phyloP scores from a whole-genome alignment of 768 basidiomycete genomes.

The Psilocybe azurescens region DNA sequence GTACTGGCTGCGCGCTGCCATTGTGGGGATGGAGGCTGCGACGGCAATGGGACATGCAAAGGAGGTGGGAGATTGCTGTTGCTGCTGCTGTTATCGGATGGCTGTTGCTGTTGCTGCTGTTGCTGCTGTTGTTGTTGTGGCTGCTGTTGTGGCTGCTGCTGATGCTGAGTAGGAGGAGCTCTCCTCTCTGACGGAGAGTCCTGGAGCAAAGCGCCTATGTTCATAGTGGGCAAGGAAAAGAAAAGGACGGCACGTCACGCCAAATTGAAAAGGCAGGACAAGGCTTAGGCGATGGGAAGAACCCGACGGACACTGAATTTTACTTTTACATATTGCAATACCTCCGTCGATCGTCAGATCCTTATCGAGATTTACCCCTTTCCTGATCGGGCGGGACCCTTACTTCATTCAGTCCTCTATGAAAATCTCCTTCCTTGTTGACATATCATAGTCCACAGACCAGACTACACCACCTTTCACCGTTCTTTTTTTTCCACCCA shows the following conservation, averaged over 20 bases:
- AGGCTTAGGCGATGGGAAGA: conserved; percentile 16
- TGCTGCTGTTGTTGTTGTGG: too few species aligned
- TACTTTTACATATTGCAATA: conserved; percentile 14
- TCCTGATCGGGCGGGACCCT: neutral
- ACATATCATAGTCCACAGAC: too few species aligned
- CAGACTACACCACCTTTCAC: too few species aligned
- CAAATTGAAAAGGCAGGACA: too few species aligned
- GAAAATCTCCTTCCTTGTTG: too few species aligned
- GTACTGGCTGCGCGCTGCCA: neutral
- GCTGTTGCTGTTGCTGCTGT: too few species aligned
- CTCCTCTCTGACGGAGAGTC: conserved; percentile 66
- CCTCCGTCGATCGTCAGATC: conserved; percentile 28
- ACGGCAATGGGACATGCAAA: neutral
- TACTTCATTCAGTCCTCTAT: too few species aligned
- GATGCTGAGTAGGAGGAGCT: neutral
- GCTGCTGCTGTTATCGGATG: neutral
- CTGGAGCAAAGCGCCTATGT: conserved; percentile 71
- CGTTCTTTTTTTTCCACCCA: too few species aligned
- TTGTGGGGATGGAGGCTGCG: conserved; percentile 4
- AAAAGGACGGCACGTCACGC: neutral
- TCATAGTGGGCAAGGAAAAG: conserved; percentile 45
- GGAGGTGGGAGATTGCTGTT: neutral
- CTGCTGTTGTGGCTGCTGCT: neutral
- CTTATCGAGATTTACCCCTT: conserved; percentile 21
- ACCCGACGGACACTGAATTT: conserved; percentile 18